Conservation (phyloP, 495 filamentous ascomycete genomes). For the Aspergillus biplanus region DNA sequence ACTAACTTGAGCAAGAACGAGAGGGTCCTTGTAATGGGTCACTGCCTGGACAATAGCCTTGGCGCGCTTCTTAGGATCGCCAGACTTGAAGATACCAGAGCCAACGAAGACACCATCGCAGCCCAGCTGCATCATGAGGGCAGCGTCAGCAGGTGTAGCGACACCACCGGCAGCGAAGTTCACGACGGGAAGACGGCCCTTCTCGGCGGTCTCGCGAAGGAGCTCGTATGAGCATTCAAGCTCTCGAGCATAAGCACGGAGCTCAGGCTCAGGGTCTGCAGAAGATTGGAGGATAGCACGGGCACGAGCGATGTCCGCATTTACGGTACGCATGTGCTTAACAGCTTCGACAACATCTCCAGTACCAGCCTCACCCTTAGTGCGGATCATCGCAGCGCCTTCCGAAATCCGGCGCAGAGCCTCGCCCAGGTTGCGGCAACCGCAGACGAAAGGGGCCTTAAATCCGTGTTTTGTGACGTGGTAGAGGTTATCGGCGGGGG, state of each 20-base stretch:
- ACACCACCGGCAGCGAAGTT: slow-evolving; percentile 99
- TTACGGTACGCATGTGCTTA: slow-evolving; percentile 92
- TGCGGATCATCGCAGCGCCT: slow-evolving; percentile 98
- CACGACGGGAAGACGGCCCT: slow-evolving; percentile 89
- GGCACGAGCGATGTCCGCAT: slow-evolving; percentile 77
- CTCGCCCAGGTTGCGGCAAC: slow-evolving; percentile 93
- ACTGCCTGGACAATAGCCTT: slow-evolving; percentile 94
- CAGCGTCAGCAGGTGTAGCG: slow-evolving; percentile 94
- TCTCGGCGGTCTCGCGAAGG: slow-evolving; percentile 81
- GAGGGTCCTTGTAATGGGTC: slow-evolving; percentile 84
- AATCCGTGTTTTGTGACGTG: slow-evolving; percentile 90
- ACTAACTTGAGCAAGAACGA: slow-evolving; percentile 84
- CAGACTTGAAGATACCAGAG: slow-evolving; percentile 95
- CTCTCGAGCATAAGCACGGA: slow-evolving; percentile 79
- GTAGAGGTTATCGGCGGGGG: slow-evolving; percentile 85
- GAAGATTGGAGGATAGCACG: slow-evolving; percentile 61
- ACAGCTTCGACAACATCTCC: slow-evolving; percentile 98
- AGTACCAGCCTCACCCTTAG: slow-evolving; percentile 98
- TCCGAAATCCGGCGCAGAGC: slow-evolving; percentile 89
- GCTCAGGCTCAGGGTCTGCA: slow-evolving; percentile 70
- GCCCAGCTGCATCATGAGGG: slow-evolving; percentile 98
- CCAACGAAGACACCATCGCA: slow-evolving; percentile 99
- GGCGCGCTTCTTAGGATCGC: slow-evolving; percentile 83
- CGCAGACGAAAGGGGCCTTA: slow-evolving; percentile 92
- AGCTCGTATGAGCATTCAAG: slow-evolving; percentile 75